Evolutionary conservation across 2,329 filamentous ascomycete species (phyloP), one percentile per base, ranked within the genome.

Genomic region (Neodidymelliopsis sp.): DNA sequence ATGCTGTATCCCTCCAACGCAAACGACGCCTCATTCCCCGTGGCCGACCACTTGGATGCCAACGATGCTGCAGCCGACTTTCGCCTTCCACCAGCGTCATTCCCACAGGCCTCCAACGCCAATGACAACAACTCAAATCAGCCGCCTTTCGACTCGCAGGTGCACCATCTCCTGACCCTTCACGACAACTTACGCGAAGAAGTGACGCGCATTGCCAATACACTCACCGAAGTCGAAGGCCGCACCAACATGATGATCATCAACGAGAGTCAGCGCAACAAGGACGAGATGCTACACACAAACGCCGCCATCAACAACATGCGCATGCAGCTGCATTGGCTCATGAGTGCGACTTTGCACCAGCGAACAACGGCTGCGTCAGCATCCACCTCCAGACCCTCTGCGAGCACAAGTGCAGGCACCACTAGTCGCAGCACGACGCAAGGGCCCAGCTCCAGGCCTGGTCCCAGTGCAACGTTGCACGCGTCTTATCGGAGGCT

Each of bases 121-220:
- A 60, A 56, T 37, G 65, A 70, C 20, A 49, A 33, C 33, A 56
- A 56, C 29, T 52, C 61, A 10, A 53, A 59, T 34, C 66, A 65
- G 37, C 67, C 71, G 15, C 75, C 75, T 4, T 78, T 77, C 60
- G 72, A 75, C 51, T 75, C 74, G 4, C 75, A 77, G 13, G 78
- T 81, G 18, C 81, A 82, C 41, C 84, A 86, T 57, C 75, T 86
- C 2, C 77, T 86, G 19, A 82, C 80, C 2, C 77, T 86, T 38
- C 83, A 86, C 62, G 83, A 86, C 59, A 80, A 78, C 16, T 75
- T 86, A 13, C 81, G 84, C 10, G 81, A 84, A 33, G 83, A 86
- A 63, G 79, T 86, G 37, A 72, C 73, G 13, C 80, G 82, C 37
- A 74, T 84, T 20, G 77, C 78, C 11, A 75, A 78, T 40, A 79